A percentile compares a stretch with the other conserved stretches of the same genome.
Evolutionary conservation across 805 yeast species (phyloP).

Genomic region (Starmerella vaccinii): DNA sequence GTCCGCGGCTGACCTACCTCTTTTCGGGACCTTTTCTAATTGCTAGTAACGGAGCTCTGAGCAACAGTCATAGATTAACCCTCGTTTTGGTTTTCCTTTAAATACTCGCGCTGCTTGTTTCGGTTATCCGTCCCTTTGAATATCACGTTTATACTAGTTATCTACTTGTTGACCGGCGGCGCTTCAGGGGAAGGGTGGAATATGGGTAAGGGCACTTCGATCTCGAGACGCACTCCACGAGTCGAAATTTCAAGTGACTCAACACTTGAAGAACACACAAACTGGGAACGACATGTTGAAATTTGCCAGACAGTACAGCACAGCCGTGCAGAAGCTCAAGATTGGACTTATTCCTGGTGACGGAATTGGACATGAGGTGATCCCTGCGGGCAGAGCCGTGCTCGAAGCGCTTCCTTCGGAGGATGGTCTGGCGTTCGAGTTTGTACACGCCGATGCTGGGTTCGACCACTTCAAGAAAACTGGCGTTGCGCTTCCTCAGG

Average conservation of each 20-base stretch:
- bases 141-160: too few species aligned
- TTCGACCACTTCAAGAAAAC: slow-evolving; percentile 86
- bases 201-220: background rate
- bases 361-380: slow-evolving; percentile 95
- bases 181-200: background rate
- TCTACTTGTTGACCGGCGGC: background rate
- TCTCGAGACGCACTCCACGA: too few species aligned
- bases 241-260: background rate
- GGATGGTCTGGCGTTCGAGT: slow-evolving; percentile 70
- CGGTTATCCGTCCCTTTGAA: too few species aligned
- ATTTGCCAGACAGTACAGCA: slow-evolving; percentile 12
- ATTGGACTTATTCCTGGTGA: slow-evolving; percentile 88
- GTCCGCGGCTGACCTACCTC: too few species aligned
- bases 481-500: slow-evolving; percentile 93
- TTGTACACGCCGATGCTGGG: slow-evolving; percentile 85
- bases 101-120: too few species aligned
- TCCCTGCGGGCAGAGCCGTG: slow-evolving; percentile 88
- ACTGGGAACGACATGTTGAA: slow-evolving; percentile 5
- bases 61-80: too few species aligned
- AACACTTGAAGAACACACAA: background rate
- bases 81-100: too few species aligned
- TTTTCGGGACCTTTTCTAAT: too few species aligned
- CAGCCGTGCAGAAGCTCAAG: slow-evolving; percentile 18
- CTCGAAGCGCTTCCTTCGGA: slow-evolving; percentile 62
- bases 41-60: too few species aligned